Percentiles rank a stretch among this genome's conserved stretches.
These are phyloP conservation scores for Penicillium aurantiogriseum DNA, from an alignment of 2,329 filamentous ascomycete genomes.

Conservation along the genomic window DNA sequence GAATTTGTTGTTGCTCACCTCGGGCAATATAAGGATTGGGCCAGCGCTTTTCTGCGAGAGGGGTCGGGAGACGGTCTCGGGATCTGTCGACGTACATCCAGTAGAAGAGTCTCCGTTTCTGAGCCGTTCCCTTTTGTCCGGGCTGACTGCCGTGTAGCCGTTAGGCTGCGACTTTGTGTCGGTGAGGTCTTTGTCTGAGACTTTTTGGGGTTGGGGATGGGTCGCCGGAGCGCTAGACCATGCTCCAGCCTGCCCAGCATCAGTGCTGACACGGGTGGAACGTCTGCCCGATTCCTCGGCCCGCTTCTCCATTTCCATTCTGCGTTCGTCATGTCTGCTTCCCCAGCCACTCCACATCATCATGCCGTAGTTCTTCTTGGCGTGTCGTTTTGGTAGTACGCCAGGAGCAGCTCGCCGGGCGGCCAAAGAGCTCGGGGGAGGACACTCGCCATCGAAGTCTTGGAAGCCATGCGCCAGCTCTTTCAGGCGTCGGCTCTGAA, in stretches of 20 bases:
- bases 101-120: not conserved
- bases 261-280: conserved; percentile 27
- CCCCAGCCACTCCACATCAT: conserved; percentile 85
- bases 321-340: conserved; percentile 80
- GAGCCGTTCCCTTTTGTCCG: conserved; percentile 12
- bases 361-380: conserved; percentile 67
- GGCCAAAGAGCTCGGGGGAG: conserved; percentile 80
- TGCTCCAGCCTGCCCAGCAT: conserved; percentile 28
- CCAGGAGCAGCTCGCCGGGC: conserved; percentile 56
- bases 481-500: conserved; percentile 70
- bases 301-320: conserved; percentile 49
- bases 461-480: conserved; percentile 72
- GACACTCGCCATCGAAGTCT: conserved; percentile 69
- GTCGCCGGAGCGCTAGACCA: conserved; percentile 22
- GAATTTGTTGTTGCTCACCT: conserved; percentile 28
- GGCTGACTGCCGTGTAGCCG: conserved; percentile 3
- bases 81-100: conserved; percentile 2
- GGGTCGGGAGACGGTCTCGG: conserved; percentile 14
- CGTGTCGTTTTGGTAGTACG: conserved; percentile 27
- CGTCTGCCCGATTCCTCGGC: conserved; percentile 21
- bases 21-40: conserved; percentile 31
- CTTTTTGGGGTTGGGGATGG: not conserved
- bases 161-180: not conserved
- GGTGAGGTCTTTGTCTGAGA: not conserved
- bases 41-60: conserved; percentile 18